phyloP scores from a whole-genome alignment of 305 asterid species.

The Solanum hybrid region DNA sequence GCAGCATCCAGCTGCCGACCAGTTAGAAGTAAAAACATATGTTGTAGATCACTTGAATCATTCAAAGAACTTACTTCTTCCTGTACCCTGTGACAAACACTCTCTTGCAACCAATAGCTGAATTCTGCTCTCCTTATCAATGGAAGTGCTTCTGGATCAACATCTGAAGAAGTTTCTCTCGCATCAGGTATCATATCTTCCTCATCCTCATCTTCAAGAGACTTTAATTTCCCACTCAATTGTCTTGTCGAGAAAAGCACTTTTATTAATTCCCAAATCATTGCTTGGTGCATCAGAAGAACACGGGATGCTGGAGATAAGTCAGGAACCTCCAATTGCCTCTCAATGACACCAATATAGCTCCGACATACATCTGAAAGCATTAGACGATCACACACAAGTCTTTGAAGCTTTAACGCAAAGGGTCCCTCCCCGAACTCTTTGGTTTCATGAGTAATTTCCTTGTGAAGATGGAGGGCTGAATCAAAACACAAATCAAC shows the following conservation, averaged over 20 bases:
- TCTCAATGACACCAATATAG: constrained; percentile 66
- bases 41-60: constrained; percentile 57
- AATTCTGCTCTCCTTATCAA: constrained; percentile 72
- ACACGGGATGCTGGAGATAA: constrained; percentile 52
- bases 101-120: constrained; percentile 89
- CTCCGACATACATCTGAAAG: constrained; percentile 78
- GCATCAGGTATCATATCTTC: constrained; percentile 69
- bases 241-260: constrained; percentile 72
- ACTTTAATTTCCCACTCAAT: constrained; percentile 33
- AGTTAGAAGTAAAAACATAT: constrained; percentile 77
- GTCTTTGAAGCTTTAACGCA: constrained; percentile 60
- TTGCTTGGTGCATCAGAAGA: constrained; percentile 77
- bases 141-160: constrained; percentile 75
- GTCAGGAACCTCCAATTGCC: constrained; percentile 64
- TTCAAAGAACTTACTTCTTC: constrained; percentile 65
- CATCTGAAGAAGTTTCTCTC: constrained; percentile 42
- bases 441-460: constrained; percentile 48
- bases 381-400: constrained; percentile 46
- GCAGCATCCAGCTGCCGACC: constrained; percentile 88
- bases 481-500: constrained; percentile 60
- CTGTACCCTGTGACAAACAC: constrained; percentile 85
- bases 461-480: constrained; percentile 74
- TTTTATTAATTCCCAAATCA: constrained; percentile 85
- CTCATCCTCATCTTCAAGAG: constrained; percentile 51
- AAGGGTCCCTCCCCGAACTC: constrained; percentile 49